phyloP scores from a whole-genome alignment of 2,329 filamentous ascomycete genomes.

The Paecilomyces fulvus region DNA sequence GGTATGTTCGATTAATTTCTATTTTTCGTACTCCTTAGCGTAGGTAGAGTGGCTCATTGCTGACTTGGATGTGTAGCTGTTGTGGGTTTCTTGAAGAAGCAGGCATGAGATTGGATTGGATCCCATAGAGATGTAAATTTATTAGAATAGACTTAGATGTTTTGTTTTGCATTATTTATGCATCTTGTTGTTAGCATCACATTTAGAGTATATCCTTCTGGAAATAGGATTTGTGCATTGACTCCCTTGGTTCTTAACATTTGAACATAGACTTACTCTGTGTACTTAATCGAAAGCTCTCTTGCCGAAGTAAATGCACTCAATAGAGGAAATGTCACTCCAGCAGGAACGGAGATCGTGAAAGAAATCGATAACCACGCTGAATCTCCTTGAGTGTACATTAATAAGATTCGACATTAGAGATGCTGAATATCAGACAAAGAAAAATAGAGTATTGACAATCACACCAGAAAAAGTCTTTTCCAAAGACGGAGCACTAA shows the following conservation, averaged over 20 bases:
- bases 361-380: background rate
- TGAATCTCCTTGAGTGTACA: background rate
- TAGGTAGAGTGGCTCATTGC: background rate
- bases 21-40: background rate
- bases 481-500: no score
- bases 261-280: no score
- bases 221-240: background rate
- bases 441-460: no score
- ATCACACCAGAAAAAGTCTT: no score
- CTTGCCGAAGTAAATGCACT: no score
- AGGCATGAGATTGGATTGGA: background rate
- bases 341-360: background rate
- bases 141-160: background rate
- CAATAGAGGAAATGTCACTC: background rate
- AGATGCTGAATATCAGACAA: background rate
- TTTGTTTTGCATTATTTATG: background rate
- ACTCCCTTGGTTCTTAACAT: no score
- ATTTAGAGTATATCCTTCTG: background rate
- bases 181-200: background rate
- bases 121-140: background rate
- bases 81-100: background rate
- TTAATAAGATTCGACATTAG: background rate
- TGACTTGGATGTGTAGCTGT: background rate
- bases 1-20: constrained; percentile 15
- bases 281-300: no score